Evolutionary conservation across 2,329 filamentous ascomycete species (phyloP).

Genomic region (Fusarium nisikadoi): DNA sequence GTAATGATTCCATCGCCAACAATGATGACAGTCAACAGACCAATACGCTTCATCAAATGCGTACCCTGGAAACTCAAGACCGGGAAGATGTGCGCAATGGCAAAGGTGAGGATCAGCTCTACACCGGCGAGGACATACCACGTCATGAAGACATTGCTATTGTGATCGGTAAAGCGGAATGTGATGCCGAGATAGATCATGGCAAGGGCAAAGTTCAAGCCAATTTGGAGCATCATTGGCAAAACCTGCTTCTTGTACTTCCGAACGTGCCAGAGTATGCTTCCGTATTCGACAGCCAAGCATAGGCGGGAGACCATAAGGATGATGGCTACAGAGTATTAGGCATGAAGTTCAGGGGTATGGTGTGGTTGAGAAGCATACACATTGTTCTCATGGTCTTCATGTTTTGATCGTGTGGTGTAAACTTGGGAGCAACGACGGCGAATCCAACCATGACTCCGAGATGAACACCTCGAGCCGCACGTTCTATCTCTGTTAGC

Average conservation of each 20-base stretch:
- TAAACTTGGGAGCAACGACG: constrained; percentile 64
- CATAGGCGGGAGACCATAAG: constrained; percentile 64
- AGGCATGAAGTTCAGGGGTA: neutral
- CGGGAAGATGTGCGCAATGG: constrained; percentile 63
- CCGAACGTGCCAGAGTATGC: constrained; percentile 57
- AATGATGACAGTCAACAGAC: constrained; percentile 72
- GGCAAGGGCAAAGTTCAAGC: constrained; percentile 49
- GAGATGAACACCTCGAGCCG: constrained; percentile 68
- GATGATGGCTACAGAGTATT: constrained; percentile 50
- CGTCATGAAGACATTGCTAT: constrained; percentile 50
- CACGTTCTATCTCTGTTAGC: constrained; percentile 53
- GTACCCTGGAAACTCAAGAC: constrained; percentile 70
- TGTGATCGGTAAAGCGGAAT: constrained; percentile 51
- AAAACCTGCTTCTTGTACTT: constrained; percentile 52
- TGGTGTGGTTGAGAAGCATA: constrained; percentile 26
- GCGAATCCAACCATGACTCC: constrained; percentile 74
- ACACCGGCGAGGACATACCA: constrained; percentile 66
- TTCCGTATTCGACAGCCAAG: constrained; percentile 64
- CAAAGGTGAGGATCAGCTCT: constrained; percentile 64
- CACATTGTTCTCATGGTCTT: constrained; percentile 55
- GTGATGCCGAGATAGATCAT: constrained; percentile 55
- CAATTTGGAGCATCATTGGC: constrained; percentile 51
- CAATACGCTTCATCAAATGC: constrained; percentile 72
- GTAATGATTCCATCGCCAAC: constrained; percentile 73
- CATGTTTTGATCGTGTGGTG: constrained; percentile 51